Conservation (phyloP, 2,329 filamentous ascomycete genomes). For the Colletotrichum plurivorum region DNA sequence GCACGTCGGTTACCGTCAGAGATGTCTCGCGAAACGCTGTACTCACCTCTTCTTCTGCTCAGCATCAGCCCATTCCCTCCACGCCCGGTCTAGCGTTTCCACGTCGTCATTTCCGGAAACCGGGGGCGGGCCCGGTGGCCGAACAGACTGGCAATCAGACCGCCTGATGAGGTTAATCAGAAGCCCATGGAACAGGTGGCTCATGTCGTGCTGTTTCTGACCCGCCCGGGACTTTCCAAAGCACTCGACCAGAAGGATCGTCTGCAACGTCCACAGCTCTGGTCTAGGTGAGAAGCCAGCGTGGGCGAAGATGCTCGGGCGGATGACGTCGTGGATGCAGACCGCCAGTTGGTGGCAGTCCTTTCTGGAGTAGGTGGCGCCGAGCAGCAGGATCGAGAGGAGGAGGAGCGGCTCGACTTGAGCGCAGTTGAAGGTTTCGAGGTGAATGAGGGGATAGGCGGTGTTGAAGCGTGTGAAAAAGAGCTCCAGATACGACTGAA, state of each 20-base stretch:
- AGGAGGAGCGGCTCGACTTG: conserved; percentile 66
- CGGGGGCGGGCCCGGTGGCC: conserved; percentile 44
- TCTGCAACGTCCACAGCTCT: conserved; percentile 72
- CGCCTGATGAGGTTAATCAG: conserved; percentile 55
- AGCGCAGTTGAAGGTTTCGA: conserved; percentile 68
- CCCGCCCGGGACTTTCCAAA: conserved; percentile 75
- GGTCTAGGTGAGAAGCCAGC: conserved; percentile 70
- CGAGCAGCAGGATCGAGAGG: conserved; percentile 69
- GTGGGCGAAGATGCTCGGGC: conserved; percentile 72
- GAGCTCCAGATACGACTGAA: conserved; percentile 70
- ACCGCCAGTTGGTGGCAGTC: conserved; percentile 72
- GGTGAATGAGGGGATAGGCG: conserved; percentile 71
- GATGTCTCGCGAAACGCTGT: neutral
- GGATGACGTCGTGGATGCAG: conserved; percentile 72
- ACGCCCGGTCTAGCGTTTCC: conserved; percentile 60
- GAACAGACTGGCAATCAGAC: conserved; percentile 52
- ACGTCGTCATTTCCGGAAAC: conserved; percentile 47
- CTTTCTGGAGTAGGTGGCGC: conserved; percentile 72
- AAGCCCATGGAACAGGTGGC: conserved; percentile 65
- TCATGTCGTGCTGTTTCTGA: conserved; percentile 74
- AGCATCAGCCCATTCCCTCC: conserved; percentile 66
- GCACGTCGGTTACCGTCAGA: neutral
- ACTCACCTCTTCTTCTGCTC: conserved; percentile 70
- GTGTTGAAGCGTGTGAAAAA: conserved; percentile 74
- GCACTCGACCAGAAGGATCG: conserved; percentile 74